These are phyloP conservation scores for Elymus sibiricus DNA, from an alignment of 176 grass and related monocot species.

Conservation along the genomic window DNA sequence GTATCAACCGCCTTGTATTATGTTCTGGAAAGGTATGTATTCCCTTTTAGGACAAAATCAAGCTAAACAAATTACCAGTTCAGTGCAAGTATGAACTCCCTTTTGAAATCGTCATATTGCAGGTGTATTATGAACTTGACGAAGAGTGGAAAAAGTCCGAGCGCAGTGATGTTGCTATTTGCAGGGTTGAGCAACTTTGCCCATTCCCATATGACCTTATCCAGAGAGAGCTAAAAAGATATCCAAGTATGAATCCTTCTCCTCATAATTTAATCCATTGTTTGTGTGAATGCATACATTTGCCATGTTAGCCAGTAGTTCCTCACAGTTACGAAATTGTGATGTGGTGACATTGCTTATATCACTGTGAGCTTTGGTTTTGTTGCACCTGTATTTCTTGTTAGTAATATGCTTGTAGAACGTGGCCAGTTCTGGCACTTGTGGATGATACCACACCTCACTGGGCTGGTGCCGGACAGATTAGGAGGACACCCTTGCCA, in stretches of 20 bases:
- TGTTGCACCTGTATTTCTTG: not conserved
- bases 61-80: not conserved
- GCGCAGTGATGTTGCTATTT: conserved; percentile 75
- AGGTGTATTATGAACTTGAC: conserved; percentile 98
- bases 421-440: not conserved
- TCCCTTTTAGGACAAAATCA: not conserved
- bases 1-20: conserved; percentile 79
- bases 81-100: not conserved
- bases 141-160: conserved; percentile 65
- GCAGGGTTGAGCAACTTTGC: conserved; percentile 87
- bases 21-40: conserved; percentile 85
- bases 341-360: not conserved
- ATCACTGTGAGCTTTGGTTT: not conserved
- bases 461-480: not conserved
- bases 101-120: conserved; percentile 20
- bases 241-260: conserved; percentile 66
- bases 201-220: conserved; percentile 92
- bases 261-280: conserved; percentile 8
- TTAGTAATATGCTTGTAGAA: not conserved
- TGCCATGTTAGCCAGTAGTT: not conserved
- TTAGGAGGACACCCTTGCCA: not conserved
- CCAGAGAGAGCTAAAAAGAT: conserved; percentile 90
- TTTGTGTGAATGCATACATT: not conserved
- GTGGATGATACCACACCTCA: not conserved
- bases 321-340: not conserved